Percentiles rank a stretch among this genome's conserved stretches.
These are phyloP conservation scores for Triticum dicoccoides DNA, from an alignment of 176 grass and related monocot genomes.

Conservation along the genomic window DNA sequence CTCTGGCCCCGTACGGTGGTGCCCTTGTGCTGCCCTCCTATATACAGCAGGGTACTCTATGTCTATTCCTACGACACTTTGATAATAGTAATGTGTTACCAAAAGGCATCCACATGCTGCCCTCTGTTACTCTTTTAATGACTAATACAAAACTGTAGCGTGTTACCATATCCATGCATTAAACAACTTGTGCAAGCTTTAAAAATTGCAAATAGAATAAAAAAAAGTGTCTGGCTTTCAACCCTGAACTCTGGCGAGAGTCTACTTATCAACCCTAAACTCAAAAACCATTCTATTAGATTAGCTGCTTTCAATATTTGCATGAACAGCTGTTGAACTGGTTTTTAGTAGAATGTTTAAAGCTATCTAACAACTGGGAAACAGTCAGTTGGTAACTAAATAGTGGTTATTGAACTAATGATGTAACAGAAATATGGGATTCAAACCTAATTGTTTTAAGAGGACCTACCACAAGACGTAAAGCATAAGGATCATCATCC, in stretches of 20 bases:
- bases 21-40: not conserved
- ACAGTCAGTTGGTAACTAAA: slow-evolving; percentile 14
- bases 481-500: slow-evolving; percentile 91
- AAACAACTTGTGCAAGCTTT: not conserved
- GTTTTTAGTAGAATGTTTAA: slow-evolving; percentile 8
- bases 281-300: not conserved
- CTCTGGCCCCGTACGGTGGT: not conserved
- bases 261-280: not conserved
- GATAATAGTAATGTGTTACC: not conserved
- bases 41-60: not conserved
- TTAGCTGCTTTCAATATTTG: not conserved
- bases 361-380: slow-evolving; percentile 11
- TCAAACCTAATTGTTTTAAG: slow-evolving; percentile 4
- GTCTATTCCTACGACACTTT: not conserved
- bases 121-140: not conserved
- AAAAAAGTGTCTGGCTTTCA: not conserved
- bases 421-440: slow-evolving; percentile 17
- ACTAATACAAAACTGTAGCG: not conserved
- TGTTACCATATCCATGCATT: not conserved
- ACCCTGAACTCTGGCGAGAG: not conserved
- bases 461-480: slow-evolving; percentile 84
- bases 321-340: slow-evolving; percentile 17
- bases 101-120: not conserved
- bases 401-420: not conserved
- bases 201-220: slow-evolving; percentile 12